These are phyloP conservation scores for Amphirosellinia nigrospora DNA, from an alignment of 495 filamentous ascomycete species.

Conservation along the genomic window DNA sequence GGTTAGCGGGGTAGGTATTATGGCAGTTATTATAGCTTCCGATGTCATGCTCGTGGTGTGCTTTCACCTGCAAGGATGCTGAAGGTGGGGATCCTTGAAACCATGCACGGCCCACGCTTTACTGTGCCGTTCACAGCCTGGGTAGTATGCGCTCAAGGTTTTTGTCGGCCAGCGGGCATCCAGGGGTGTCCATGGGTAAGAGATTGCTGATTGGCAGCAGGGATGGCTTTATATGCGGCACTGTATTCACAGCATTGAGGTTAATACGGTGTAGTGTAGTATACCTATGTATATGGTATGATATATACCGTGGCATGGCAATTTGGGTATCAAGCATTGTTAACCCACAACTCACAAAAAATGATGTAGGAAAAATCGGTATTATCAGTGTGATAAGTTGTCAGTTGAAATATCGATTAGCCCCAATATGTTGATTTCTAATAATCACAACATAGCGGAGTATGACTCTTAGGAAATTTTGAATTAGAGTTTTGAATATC, in stretches of 20 bases:
- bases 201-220: constrained; percentile 8
- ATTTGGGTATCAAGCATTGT: neutral
- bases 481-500: neutral
- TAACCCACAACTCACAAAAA: neutral
- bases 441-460: neutral
- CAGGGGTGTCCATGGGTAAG: neutral
- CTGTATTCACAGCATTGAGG: neutral
- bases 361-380: neutral
- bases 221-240: neutral
- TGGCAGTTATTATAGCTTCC: constrained; percentile 8
- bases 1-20: constrained; percentile 5
- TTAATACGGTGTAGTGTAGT: too few species aligned
- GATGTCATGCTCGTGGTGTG: constrained; percentile 12
- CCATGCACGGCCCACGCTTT: constrained; percentile 4
- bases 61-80: neutral
- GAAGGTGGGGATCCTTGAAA: neutral
- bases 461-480: neutral
- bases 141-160: constrained; percentile 13
- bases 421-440: neutral
- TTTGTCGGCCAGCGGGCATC: constrained; percentile 6
- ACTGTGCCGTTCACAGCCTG: constrained; percentile 1
- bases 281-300: too few species aligned
- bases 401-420: neutral
- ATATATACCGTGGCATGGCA: neutral
- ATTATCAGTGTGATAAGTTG: neutral